phyloP scores from a whole-genome alignment of 2,329 filamentous ascomycete genomes.

The Nemania serpens region DNA sequence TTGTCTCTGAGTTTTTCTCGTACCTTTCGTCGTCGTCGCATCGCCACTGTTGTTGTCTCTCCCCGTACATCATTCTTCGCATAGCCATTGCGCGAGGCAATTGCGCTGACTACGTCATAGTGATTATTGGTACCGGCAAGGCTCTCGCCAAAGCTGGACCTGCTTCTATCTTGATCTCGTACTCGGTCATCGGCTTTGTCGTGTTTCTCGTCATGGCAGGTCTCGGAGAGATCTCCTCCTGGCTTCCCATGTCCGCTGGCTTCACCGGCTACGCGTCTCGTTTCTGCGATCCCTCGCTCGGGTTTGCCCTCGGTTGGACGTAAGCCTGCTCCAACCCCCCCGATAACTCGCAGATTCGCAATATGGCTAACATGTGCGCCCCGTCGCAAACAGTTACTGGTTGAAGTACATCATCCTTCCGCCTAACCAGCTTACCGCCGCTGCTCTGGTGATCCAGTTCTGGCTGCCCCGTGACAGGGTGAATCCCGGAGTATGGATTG shows the following conservation, averaged over 20 bases:
- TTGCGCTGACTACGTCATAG: conserved; percentile 10
- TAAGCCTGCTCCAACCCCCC: conserved; percentile 43
- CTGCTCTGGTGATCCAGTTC: conserved; percentile 77
- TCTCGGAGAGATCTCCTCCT: conserved; percentile 84
- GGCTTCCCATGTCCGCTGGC: conserved; percentile 76
- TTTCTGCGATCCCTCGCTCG: conserved; percentile 80
- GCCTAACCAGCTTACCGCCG: conserved; percentile 82
- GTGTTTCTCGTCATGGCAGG: conserved; percentile 83
- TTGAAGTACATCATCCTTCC: conserved; percentile 85
- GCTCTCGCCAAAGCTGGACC: conserved; percentile 61
- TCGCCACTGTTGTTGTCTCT: not conserved
- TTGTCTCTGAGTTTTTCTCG: not conserved
- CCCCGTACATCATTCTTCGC: too few species aligned
- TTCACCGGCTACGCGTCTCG: conserved; percentile 82
- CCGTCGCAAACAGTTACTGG: conserved; percentile 53
- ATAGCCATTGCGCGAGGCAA: not conserved
- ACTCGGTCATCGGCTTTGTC: conserved; percentile 69
- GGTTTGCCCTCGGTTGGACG: conserved; percentile 77
- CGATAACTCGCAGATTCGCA: not conserved
- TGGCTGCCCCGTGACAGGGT: conserved; percentile 70
- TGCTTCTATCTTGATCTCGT: conserved; percentile 72
- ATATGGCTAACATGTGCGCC: conserved; percentile 26
- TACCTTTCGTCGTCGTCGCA: not conserved
- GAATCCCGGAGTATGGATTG: conserved; percentile 80
- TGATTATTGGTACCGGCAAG: conserved; percentile 71